A percentile compares a stretch with the other conserved stretches of the same genome.
Conservation (phyloP, 1,284 basidiomycete species). For the Schizophyllum commune region DNA sequence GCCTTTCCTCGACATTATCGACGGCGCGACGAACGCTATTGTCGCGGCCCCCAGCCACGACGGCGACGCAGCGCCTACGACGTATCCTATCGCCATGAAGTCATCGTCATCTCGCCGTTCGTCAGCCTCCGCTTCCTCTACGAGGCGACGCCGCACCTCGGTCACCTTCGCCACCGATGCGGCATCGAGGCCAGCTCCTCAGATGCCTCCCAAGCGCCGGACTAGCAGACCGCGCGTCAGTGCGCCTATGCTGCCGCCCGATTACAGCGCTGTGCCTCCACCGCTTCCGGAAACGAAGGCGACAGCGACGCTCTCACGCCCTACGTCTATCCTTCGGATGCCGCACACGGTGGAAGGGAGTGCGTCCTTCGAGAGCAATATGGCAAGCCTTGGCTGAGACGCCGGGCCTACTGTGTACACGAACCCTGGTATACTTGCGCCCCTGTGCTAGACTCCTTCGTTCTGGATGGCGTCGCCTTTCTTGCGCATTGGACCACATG, state of each 20-base stretch:
- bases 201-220: background rate
- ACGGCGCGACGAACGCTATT: background rate
- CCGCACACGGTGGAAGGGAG: background rate
- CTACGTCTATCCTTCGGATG: background rate
- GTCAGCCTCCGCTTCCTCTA: background rate
- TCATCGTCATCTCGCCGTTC: background rate
- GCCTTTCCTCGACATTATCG: background rate
- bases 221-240: background rate
- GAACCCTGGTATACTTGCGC: too few species aligned
- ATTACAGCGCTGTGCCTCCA: background rate
- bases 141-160: background rate
- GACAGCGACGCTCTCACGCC: background rate
- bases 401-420: too few species aligned
- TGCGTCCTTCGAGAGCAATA: background rate
- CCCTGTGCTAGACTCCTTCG: too few species aligned
- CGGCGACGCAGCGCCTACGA: background rate
- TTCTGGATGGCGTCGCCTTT: too few species aligned
- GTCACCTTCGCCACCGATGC: background rate
- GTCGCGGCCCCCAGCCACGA: background rate
- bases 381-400: background rate
- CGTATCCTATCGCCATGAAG: background rate
- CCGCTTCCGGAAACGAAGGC: background rate
- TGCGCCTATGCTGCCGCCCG: too few species aligned
- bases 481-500: too few species aligned
- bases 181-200: background rate